Conservation (phyloP, 2,329 filamentous ascomycete genomes). For the Fusarium sp. region DNA sequence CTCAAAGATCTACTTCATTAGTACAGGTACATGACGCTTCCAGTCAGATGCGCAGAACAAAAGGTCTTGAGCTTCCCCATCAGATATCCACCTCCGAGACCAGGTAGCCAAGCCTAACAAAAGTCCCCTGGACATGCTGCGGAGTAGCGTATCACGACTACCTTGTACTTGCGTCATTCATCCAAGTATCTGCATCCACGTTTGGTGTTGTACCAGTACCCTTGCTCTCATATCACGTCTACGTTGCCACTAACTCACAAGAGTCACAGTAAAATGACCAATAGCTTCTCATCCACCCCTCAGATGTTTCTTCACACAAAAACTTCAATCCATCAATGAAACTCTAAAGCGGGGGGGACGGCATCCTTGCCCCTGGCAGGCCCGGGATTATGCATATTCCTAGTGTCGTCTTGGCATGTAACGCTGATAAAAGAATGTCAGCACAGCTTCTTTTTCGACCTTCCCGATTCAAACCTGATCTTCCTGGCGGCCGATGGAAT, state of each 20-base stretch:
- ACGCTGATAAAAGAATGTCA: constrained; percentile 12
- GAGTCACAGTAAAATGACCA: neutral
- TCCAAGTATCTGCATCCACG: neutral
- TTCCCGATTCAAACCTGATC: constrained; percentile 27
- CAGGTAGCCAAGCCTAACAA: neutral
- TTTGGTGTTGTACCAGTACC: neutral
- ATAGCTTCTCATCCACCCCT: neutral
- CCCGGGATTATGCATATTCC: constrained; percentile 30
- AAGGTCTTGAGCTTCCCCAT: neutral
- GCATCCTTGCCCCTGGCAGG: constrained; percentile 26
- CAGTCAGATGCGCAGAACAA: neutral
- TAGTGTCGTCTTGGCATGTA: constrained; percentile 36
- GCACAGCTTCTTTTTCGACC: constrained; percentile 20
- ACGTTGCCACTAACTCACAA: neutral
- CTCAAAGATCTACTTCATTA: neutral
- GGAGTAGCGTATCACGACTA: neutral
- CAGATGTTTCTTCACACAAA: neutral
- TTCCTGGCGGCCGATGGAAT: neutral
- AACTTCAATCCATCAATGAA: neutral
- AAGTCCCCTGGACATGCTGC: neutral
- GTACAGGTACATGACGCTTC: neutral
- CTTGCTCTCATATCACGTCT: neutral
- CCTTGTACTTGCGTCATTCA: neutral
- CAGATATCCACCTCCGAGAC: neutral
- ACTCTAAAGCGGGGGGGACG: neutral